Conservation (phyloP, 306 rosid genomes). For the Dalbergia oliveri region DNA sequence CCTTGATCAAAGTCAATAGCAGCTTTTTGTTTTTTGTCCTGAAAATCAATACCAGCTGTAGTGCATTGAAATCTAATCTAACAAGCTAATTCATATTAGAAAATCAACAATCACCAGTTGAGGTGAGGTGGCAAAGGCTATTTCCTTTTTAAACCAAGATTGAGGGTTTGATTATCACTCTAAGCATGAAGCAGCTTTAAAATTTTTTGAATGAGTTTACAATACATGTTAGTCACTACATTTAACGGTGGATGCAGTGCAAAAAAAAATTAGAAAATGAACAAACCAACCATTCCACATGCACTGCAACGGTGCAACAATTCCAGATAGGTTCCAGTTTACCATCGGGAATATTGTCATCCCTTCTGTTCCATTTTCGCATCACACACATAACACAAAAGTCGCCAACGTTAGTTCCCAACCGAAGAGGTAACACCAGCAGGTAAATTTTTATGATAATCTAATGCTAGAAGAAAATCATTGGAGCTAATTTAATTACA, state of each 20-base stretch:
- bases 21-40: too few species aligned
- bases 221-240: too few species aligned
- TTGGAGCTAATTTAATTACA: too few species aligned
- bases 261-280: background rate
- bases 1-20: background rate
- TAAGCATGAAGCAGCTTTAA: too few species aligned
- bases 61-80: background rate
- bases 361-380: background rate
- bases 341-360: background rate
- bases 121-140: too few species aligned
- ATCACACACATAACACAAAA: background rate
- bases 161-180: too few species aligned
- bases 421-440: background rate
- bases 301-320: background rate
- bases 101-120: background rate
- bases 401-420: background rate
- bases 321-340: background rate
- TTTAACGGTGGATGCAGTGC: too few species aligned
- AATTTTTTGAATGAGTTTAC: too few species aligned
- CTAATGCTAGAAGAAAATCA: too few species aligned
- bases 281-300: background rate
- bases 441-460: too few species aligned
- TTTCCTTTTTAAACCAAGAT: too few species aligned
- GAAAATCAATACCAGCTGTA: background rate
- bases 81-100: background rate